Percentiles rank a stretch among this genome's conserved stretches.
phyloP scores from a whole-genome alignment of 2,329 filamentous ascomycete genomes.

The Aphanocladium album region DNA sequence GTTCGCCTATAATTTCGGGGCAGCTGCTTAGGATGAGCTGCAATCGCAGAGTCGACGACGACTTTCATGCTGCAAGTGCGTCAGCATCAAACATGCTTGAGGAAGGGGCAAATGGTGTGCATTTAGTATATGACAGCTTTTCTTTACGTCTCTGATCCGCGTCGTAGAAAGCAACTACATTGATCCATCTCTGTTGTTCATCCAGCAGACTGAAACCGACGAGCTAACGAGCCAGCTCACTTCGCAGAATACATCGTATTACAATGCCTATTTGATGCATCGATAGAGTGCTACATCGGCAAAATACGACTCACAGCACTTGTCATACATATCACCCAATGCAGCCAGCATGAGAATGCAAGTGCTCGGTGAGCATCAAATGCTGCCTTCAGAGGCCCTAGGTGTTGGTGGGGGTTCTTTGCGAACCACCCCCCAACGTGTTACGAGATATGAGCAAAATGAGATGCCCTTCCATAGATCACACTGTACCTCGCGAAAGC shows the following conservation, averaged over 20 bases:
- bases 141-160: no score
- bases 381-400: not conserved
- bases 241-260: not conserved
- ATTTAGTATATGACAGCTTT: not conserved
- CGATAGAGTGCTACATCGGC: constrained; percentile 1
- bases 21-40: no score
- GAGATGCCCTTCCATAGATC: not conserved
- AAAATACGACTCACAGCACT: not conserved
- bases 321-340: not conserved
- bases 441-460: not conserved
- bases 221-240: not conserved
- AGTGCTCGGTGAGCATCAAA: not conserved
- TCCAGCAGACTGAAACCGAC: not conserved
- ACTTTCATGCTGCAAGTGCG: not conserved
- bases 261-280: not conserved
- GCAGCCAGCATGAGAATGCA: not conserved
- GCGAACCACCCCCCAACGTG: not conserved
- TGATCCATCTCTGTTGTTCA: not conserved
- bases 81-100: not conserved
- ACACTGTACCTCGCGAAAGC: not conserved
- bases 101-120: not conserved
- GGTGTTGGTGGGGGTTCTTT: not conserved
- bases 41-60: not conserved
- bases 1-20: no score
- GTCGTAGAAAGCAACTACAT: not conserved